Evolutionary conservation across 805 yeast species (phyloP).

Genomic region (Hemisphaericaspora nanyangensis): DNA sequence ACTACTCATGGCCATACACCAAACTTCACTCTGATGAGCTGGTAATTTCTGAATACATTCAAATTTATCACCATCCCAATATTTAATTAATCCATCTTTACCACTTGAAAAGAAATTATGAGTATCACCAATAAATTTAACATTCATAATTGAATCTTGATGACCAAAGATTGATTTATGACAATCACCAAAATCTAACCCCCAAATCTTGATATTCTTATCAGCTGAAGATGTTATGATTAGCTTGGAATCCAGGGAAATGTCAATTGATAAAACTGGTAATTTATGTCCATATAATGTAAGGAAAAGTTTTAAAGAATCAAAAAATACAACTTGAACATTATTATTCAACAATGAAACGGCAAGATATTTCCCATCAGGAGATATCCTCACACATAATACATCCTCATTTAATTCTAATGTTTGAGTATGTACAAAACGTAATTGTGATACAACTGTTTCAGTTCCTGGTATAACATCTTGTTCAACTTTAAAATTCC

Average conservation of each 20-base stretch:
- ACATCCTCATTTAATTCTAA: conserved; percentile 86
- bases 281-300: conserved; percentile 94
- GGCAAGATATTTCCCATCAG: conserved; percentile 73
- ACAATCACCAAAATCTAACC: conserved; percentile 97
- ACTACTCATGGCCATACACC: conserved; percentile 79
- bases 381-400: conserved; percentile 72
- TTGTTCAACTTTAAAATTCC: conserved; percentile 73
- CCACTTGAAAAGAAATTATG: conserved; percentile 88
- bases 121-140: conserved; percentile 75
- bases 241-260: conserved; percentile 82
- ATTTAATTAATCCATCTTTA: conserved; percentile 85
- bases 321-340: conserved; percentile 90
- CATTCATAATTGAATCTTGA: conserved; percentile 91
- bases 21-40: conserved; percentile 87
- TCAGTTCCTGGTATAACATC: conserved; percentile 70
- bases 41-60: conserved; percentile 85
- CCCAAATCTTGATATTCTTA: conserved; percentile 97
- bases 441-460: conserved; percentile 48
- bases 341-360: conserved; percentile 87
- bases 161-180: conserved; percentile 96
- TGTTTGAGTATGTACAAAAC: conserved; percentile 70
- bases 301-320: conserved; percentile 80
- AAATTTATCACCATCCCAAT: conserved; percentile 98
- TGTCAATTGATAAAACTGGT: conserved; percentile 91
- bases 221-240: conserved; percentile 94